phyloP scores from a whole-genome alignment of 805 yeast genomes.

The Zygosaccharomyces rouxii region DNA sequence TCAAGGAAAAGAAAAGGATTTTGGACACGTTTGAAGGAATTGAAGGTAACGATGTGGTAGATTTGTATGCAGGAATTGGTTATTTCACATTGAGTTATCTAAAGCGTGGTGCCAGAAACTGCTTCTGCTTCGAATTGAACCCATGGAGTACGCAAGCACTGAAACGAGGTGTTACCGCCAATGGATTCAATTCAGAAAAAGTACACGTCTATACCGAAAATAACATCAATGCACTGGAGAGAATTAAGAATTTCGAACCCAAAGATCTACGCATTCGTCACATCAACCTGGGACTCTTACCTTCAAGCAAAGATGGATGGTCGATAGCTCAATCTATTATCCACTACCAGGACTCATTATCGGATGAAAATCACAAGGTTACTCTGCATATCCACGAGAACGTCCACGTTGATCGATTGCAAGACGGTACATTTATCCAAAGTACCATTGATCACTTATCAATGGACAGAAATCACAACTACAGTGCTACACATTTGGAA shows the following conservation, averaged over 20 bases:
- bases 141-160: conserved; percentile 81
- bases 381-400: conserved; percentile 73
- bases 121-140: conserved; percentile 79
- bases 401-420: conserved; percentile 45
- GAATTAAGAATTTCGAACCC: conserved; percentile 36
- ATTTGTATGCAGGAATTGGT: conserved; percentile 81
- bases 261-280: conserved; percentile 40
- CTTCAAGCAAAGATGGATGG: conserved; percentile 66
- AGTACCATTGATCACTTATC: conserved; percentile 4
- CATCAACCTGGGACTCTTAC: conserved; percentile 75
- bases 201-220: conserved; percentile 55
- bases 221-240: conserved; percentile 46
- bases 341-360: conserved; percentile 7
- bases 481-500: conserved; percentile 42
- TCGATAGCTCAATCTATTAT: conserved; percentile 35
- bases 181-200: conserved; percentile 34
- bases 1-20: conserved; percentile 72
- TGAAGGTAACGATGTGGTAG: conserved; percentile 47
- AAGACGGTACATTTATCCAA: conserved; percentile 15
- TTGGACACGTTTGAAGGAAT: conserved; percentile 41
- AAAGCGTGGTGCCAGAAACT: conserved; percentile 44
- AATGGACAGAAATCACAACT: conserved; percentile 7
- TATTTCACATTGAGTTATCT: conserved; percentile 73
- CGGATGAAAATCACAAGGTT: conserved; percentile 12
- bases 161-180: conserved; percentile 47